Conservation (phyloP, 371 early-diverging fungal genomes). For the Mucor sp. region DNA sequence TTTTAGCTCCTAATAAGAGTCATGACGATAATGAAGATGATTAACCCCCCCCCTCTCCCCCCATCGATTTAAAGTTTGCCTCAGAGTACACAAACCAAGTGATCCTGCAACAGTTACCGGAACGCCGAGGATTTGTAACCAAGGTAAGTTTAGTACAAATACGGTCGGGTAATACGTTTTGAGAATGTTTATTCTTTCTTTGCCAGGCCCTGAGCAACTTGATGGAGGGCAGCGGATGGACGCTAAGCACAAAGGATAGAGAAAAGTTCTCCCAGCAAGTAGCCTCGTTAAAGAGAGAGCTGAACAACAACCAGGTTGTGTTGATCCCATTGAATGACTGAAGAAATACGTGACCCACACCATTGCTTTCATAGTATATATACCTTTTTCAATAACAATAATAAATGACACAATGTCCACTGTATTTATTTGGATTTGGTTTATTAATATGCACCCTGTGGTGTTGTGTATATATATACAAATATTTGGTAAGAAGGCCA, state of each 20-base stretch:
- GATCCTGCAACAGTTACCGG: constrained; percentile 69
- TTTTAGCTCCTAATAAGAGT: not conserved
- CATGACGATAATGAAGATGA: not conserved
- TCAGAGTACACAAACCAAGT: constrained; percentile 66
- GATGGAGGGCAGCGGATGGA: constrained; percentile 70
- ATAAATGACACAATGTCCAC: not conserved
- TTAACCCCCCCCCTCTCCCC: not conserved
- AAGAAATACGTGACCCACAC: not conserved
- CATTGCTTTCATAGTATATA: not conserved
- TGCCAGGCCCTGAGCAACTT: constrained; percentile 49
- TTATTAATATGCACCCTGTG: not conserved
- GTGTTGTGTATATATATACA: not conserved
- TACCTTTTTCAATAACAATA: not conserved
- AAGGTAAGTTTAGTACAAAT: constrained; percentile 42
- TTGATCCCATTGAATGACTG: constrained; percentile 38
- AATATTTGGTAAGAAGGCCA: not conserved
- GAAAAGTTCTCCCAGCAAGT: constrained; percentile 78
- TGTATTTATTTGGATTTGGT: not conserved
- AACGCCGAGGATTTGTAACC: constrained; percentile 65
- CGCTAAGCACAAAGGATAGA: constrained; percentile 62
- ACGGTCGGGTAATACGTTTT: constrained; percentile 1
- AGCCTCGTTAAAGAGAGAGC: constrained; percentile 66
- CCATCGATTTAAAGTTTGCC: constrained; percentile 50
- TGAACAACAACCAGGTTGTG: constrained; percentile 45
- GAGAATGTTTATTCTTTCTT: constrained; percentile 14